Base-by-base conservation (phyloP, 345 rosid species). In the Microthlaspi erraticum region DNA sequence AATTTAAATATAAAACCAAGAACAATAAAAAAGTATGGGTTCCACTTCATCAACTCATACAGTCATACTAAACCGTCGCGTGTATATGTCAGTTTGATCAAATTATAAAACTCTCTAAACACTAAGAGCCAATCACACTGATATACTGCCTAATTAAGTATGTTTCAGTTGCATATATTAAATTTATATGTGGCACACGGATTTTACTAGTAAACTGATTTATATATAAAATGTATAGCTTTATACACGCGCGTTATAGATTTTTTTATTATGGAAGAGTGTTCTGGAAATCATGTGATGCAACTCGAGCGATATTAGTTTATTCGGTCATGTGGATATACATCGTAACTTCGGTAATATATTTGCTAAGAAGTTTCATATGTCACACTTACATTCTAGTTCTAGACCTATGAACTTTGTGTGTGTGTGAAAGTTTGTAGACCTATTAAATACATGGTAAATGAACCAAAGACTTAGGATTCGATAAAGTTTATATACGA, bases 391-490 rank as follows among this genome's bases (percentile, higher is more conserved):
- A 56, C 48, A n/a, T 55, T 45, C 4, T 32, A 32, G 6, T 55
- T 45, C 4, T 32, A 32, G 6, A 26, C 29, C 29, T 26, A 26
- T 26, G 29, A 5, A 26, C 4, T 26, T 26, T 26, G 3, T 26
- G 3, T 26, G 4, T 26, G 29, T 26, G 29, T 26, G 29, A 26
- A 26, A 26, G 29, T 32, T 55, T 29, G 1, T 45, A 20, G 54
- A 41, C 72, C 60, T 66, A 32, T 65, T 43, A 32, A n/a, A n/a
- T n/a, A n/a, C n/a, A n/a, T n/a, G n/a, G n/a, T 49, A 58, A 57
- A 65, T 45, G 64, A 58, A 26, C 26, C 5, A 41, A 19, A 19
- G 46, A 73, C 72, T 73, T 66, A 58, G 72, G 78, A 74, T 74
- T 66, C 78, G 67, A 74, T 50, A 58, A 49, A 44, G 50, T 64